Conservation (phyloP, 2,329 filamentous ascomycete species). For the Pseudohalonectria lignicola region DNA sequence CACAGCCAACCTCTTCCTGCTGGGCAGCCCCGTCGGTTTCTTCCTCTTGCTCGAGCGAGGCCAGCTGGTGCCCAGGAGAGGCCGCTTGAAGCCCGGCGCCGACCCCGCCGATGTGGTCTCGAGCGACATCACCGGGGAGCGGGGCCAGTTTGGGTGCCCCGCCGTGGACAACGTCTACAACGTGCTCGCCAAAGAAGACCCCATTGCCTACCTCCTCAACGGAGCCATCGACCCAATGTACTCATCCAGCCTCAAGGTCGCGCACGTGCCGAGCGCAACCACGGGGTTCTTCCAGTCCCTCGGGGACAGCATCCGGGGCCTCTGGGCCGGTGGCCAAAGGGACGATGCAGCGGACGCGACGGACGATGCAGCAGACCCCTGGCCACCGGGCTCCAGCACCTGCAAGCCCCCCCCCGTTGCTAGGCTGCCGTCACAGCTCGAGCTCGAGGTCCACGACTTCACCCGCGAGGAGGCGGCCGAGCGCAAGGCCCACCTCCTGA, state of each 20-base stretch:
- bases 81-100: slow-evolving; percentile 63
- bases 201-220: slow-evolving; percentile 88
- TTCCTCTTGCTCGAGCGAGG: slow-evolving; percentile 78
- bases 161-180: slow-evolving; percentile 97
- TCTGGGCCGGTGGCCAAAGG: slow-evolving; percentile 14
- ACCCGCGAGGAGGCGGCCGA: slow-evolving; percentile 85
- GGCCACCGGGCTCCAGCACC: slow-evolving; percentile 5
- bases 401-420: slow-evolving; percentile 25
- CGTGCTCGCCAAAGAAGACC: slow-evolving; percentile 58
- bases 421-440: slow-evolving; percentile 56
- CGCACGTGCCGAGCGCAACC: slow-evolving; percentile 65
- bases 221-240: slow-evolving; percentile 78
- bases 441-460: slow-evolving; percentile 93
- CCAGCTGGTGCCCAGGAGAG: slow-evolving; percentile 62
- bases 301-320: slow-evolving; percentile 47
- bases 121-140: slow-evolving; percentile 59
- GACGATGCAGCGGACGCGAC: slow-evolving; percentile 11
- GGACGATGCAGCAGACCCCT: slow-evolving; percentile 10
- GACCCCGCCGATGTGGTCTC: slow-evolving; percentile 49
- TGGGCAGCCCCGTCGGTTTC: slow-evolving; percentile 84
- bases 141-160: slow-evolving; percentile 76
- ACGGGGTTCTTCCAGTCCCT: slow-evolving; percentile 55
- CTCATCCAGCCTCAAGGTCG: slow-evolving; percentile 62
- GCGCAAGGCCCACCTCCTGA: slow-evolving; percentile 74
- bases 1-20: slow-evolving; percentile 79